Conservation (phyloP, 139 green algal genomes). For the Deuterostichococcus epilithicus region DNA sequence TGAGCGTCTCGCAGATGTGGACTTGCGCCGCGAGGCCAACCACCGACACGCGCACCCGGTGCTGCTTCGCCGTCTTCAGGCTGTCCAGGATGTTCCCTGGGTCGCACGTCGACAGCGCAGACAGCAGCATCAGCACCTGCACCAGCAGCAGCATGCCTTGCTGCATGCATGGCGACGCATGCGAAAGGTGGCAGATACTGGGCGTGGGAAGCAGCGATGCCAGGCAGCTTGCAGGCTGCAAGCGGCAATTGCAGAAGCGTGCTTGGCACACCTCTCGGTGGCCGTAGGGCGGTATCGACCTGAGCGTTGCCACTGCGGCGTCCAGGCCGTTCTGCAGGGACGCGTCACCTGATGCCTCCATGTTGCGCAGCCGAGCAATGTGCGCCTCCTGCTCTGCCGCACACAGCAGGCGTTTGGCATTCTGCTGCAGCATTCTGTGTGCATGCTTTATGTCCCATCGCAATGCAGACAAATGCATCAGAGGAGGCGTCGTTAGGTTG, state of each 20-base stretch:
- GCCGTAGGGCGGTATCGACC: conserved; percentile 79
- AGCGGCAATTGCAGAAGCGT: neutral
- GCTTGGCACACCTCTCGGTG: conserved; percentile 66
- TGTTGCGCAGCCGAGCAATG: conserved; percentile 41
- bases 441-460: too few species aligned
- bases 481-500: too few species aligned
- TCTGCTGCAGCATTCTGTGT: too few species aligned
- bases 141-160: neutral
- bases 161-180: neutral
- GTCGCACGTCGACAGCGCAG: conserved; percentile 84
- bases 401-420: too few species aligned
- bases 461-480: too few species aligned
- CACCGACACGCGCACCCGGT: conserved; percentile 61
- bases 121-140: conserved; percentile 74
- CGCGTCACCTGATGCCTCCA: conserved; percentile 56
- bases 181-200: neutral
- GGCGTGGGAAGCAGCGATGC: neutral
- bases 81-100: conserved; percentile 79
- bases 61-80: conserved; percentile 56
- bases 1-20: conserved; percentile 67
- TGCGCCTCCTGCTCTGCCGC: conserved; percentile 40
- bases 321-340: conserved; percentile 89
- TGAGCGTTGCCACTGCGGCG: conserved; percentile 52
- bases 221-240: neutral
- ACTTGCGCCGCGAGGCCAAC: conserved; percentile 79